Percentiles rank a stretch among this genome's conserved stretches.
These are phyloP conservation scores for Mycena sanguinolenta DNA, from an alignment of 768 basidiomycete genomes.

Conservation along the genomic window DNA sequence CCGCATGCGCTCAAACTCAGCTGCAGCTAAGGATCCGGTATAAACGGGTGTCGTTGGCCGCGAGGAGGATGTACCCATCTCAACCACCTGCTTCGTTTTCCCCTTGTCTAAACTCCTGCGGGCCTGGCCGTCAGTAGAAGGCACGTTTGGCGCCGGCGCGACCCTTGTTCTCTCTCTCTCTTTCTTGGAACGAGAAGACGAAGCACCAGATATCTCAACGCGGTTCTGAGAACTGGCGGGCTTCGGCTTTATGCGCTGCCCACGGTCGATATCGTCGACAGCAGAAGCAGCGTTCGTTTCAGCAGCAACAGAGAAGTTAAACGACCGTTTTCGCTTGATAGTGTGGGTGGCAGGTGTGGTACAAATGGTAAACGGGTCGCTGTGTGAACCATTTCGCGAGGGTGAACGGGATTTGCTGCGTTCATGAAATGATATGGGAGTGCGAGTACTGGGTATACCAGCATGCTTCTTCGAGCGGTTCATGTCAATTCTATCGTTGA, in stretches of 20 bases:
- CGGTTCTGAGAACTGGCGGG: slow-evolving; percentile 19
- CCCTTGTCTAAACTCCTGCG: slow-evolving; percentile 27
- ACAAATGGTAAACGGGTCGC: slow-evolving; percentile 31
- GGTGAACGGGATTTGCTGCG: slow-evolving; percentile 40
- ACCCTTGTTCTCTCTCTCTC: slow-evolving; percentile 23
- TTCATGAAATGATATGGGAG: slow-evolving; percentile 4
- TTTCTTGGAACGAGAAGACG: slow-evolving; percentile 27
- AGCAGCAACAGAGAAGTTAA: slow-evolving; percentile 18
- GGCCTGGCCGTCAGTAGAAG: background rate
- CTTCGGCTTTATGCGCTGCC: slow-evolving; percentile 35
- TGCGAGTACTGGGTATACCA: slow-evolving; percentile 30
- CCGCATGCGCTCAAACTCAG: slow-evolving; percentile 68
- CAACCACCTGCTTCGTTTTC: slow-evolving; percentile 21
- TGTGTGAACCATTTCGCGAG: slow-evolving; percentile 32
- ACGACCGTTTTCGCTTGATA: slow-evolving; percentile 36
- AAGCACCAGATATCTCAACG: slow-evolving; percentile 2
- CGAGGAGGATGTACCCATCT: background rate
- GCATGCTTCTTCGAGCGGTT: slow-evolving; percentile 21
- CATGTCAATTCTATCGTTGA: slow-evolving; percentile 10
- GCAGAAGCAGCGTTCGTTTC: background rate
- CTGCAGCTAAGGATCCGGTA: slow-evolving; percentile 54
- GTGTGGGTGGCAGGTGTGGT: slow-evolving; percentile 4
- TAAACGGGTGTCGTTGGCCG: slow-evolving; percentile 20
- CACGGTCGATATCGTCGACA: slow-evolving; percentile 29
- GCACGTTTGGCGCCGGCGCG: background rate